Base-by-base conservation (phyloP, 257 asterid species). In the Scutellaria galericulata region DNA sequence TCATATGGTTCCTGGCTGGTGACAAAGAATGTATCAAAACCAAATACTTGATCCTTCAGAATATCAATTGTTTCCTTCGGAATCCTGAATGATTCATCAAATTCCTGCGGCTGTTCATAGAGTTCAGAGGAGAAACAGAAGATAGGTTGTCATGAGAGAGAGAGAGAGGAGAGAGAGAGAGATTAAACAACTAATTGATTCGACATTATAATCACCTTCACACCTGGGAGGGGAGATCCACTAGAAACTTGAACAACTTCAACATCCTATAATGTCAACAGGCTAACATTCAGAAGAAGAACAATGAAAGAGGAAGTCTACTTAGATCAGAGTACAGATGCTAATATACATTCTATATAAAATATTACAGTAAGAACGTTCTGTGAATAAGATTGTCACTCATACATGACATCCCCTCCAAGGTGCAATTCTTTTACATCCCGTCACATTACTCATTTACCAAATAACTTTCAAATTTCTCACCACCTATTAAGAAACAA, bases 1-100 rank as follows among this genome's bases (percentile, higher is more conserved):
- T 94, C 99, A 80, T 94, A 94, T 59, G 99, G 97, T 88, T 94
- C 97, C 80, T 94, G 97, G 88, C 90, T 88, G 74, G 97, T 94
- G 71, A 94, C 91, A 47, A 94, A 94, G 86, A 91, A 94, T 7
- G 97, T 89, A 79, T 94, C 99, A 52, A 94, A 94, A 74, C 97
- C 93, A 87, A 94, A 94, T 63, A 94, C 89, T 87, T 91, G 97
- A 73, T 94, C 92, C 83, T 83, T 89, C 69, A 94, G 78, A 77
- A 94, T 78, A 9, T 94, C 99, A 76, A 87, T 83, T 65, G 96
- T 91, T 79, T 89, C 97, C 82, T 89, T 91, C 0, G 93, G 87
- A 66, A 94, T 89, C 83, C 93, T 84, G 77, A 84, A 47, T 72
- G 97, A 83, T 78, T 94, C 90, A 77, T 88, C 95, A 72, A 91